These are phyloP conservation scores for Pseudopyricularia cyperi DNA, from an alignment of 2,329 filamentous ascomycete species.

Conservation along the genomic window DNA sequence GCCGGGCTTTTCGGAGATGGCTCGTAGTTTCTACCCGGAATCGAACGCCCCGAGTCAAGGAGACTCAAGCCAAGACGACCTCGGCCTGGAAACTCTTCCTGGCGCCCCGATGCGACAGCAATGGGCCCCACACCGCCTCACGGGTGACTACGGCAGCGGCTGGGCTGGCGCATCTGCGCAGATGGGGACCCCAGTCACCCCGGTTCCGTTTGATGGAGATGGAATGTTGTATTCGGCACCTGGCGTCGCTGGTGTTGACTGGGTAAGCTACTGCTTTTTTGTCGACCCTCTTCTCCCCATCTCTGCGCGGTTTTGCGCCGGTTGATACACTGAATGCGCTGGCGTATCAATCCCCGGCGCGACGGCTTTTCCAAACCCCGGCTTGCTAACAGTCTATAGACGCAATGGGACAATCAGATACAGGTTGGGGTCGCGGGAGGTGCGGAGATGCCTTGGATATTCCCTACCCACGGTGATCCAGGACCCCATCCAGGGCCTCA, in stretches of 20 bases:
- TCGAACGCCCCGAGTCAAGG: neutral
- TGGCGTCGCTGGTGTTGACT: no score
- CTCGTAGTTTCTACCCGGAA: neutral
- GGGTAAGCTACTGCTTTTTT: no score
- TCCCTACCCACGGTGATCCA: constrained; percentile 5
- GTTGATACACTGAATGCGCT: no score
- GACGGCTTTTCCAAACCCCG: no score
- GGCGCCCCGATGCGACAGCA: neutral
- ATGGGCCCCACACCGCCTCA: neutral
- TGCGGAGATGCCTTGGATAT: constrained; percentile 13
- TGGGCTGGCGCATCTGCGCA: neutral
- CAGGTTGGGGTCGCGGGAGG: constrained; percentile 11
- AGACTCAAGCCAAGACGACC: neutral
- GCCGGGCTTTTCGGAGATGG: neutral
- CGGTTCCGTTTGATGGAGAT: neutral
- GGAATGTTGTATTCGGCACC: neutral
- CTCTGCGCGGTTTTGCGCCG: no score
- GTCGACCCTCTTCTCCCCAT: no score
- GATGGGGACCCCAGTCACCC: neutral
- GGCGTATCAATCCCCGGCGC: no score
- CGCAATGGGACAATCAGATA: constrained; percentile 13
- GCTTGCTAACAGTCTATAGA: constrained; percentile 4
- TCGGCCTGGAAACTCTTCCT: neutral
- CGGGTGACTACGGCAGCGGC: neutral
- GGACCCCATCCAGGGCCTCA: no score